Conservation (phyloP, 208 protist species). For the Acanthamoeba rhysodes region DNA sequence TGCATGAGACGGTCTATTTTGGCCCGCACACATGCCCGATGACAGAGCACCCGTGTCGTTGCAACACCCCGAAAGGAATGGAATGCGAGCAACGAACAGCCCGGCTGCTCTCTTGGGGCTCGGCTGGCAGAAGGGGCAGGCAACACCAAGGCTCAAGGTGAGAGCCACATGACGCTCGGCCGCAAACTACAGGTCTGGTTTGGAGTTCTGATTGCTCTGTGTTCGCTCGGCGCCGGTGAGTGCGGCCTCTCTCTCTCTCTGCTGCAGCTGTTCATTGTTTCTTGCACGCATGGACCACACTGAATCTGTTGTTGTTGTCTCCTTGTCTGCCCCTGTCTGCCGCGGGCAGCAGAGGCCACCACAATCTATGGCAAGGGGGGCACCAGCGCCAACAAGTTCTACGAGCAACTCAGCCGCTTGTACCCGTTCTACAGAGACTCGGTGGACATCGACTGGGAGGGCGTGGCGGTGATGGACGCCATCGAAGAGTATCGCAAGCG, state of each 20-base stretch:
- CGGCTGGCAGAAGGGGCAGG: too few species aligned
- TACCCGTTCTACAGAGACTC: conserved; percentile 24
- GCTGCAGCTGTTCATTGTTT: background rate
- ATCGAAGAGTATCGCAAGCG: background rate
- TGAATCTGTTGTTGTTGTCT: too few species aligned
- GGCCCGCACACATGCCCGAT: too few species aligned
- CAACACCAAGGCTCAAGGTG: too few species aligned
- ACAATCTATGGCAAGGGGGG: conserved; percentile 32
- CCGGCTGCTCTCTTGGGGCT: too few species aligned
- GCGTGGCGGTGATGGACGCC: background rate
- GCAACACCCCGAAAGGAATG: background rate
- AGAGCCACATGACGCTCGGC: too few species aligned
- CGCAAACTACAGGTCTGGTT: too few species aligned
- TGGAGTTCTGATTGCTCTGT: too few species aligned
- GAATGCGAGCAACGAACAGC: too few species aligned
- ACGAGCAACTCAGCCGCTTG: background rate
- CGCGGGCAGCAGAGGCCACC: background rate
- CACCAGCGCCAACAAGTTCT: conserved; percentile 25
- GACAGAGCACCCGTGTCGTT: background rate
- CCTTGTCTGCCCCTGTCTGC: too few species aligned
- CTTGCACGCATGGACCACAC: too few species aligned
- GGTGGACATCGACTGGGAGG: background rate
- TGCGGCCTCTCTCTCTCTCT: background rate
- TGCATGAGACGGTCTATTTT: background rate
- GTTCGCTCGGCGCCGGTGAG: too few species aligned